Base-by-base conservation (phyloP, 331 rosid genomes). In the Quercus phellos region DNA sequence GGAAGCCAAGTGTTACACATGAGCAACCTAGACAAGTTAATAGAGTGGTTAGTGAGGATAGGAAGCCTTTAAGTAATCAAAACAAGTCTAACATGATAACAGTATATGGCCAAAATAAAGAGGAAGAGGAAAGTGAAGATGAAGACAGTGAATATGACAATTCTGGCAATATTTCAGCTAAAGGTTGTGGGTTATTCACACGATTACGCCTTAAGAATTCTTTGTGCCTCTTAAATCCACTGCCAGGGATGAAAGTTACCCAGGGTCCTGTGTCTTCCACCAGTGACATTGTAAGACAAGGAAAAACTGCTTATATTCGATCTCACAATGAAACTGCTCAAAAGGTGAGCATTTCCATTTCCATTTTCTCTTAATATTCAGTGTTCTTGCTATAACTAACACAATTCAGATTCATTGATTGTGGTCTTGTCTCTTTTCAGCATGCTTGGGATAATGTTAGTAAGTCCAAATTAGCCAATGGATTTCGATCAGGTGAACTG, bases 151-250 rank as follows among this genome's bases (percentile, higher is more conserved):
- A 64, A 10, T 46, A 66, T 46, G 85, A 84, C 68, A 73, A 70
- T 32, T 78, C 97, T 63, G 78, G 80, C 43, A 68, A 73, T 76
- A 72, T 86, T 38, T 67, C 92, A 70, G 81, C 87, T 11, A 91
- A 89, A 88, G 98, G 99, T 72, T 92, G 99, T 29, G 96, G 98
- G 13, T 55, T 95, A 59, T 78, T 95, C 68, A 87, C 97, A 6
- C 75, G 86, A 35, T 81, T 93, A 55, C 85, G 88, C 83, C 50
- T 93, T 24, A 85, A 88, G 83, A 92, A 86, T 80, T 91, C 99
- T 18, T 79, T 91, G 73, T 85, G 91, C 85, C 82, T 86, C 77
- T 66, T 95, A 74, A 85, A 79, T 83, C 90, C 94, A 75, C 69
- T 88, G 73, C 85, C 93, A 0, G 97, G 89, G 19, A 56, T 90